Evolutionary conservation across 768 basidiomycete species (phyloP).

Genomic region (Kwoniella sp.): DNA sequence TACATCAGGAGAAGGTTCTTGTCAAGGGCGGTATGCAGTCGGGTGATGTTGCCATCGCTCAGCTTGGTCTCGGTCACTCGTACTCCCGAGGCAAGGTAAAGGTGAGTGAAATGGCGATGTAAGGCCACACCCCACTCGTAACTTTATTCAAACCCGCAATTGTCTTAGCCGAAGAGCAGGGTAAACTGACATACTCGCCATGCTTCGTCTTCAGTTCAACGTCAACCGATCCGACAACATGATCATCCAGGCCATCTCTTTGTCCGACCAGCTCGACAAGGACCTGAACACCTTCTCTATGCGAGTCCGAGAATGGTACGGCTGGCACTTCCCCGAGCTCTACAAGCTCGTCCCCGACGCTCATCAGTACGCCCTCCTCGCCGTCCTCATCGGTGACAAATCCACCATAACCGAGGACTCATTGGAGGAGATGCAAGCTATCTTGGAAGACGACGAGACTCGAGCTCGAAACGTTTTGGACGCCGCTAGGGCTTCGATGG

Average conservation of each 20-base stretch:
- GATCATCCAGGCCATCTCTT: conserved; percentile 98
- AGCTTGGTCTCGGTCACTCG: conserved; percentile 94
- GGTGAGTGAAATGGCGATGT: conserved; percentile 55
- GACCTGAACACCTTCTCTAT: conserved; percentile 98
- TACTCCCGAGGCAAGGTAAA: conserved; percentile 97
- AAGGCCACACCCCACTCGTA: no score
- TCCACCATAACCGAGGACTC: conserved; percentile 68
- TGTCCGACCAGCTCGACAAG: conserved; percentile 98
- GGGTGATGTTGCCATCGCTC: conserved; percentile 86
- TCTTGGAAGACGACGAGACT: conserved; percentile 81
- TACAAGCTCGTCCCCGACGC: conserved; percentile 91
- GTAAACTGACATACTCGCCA: no score
- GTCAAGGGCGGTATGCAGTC: conserved; percentile 64
- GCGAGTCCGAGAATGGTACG: conserved; percentile 98
- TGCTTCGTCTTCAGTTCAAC: conserved; percentile 46
- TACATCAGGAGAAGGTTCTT: conserved; percentile 85
- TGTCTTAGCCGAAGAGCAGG: no score
- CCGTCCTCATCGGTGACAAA: conserved; percentile 87
- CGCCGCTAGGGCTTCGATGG: conserved; percentile 92
- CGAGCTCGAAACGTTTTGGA: conserved; percentile 92
- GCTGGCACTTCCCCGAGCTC: conserved; percentile 98
- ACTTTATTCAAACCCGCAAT: no score
- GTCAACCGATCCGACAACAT: conserved; percentile 79
- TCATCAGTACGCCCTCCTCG: conserved; percentile 78
- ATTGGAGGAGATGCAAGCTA: conserved; percentile 71